Base-by-base conservation (phyloP, 2,329 filamentous ascomycete species). In the Davidsoniella australis region DNA sequence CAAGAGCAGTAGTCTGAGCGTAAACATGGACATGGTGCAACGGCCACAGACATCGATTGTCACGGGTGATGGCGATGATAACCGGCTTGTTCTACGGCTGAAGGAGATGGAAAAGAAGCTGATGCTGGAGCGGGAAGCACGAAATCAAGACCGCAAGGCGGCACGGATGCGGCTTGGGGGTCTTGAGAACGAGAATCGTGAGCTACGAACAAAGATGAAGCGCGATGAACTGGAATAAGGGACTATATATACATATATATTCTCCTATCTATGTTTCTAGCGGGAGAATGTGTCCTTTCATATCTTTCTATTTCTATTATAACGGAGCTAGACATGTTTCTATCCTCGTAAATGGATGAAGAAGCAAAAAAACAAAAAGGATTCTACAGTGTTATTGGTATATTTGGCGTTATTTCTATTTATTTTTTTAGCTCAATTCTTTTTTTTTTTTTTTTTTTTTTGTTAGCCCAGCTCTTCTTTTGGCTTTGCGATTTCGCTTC, bases 41-140 rank as follows among this genome's bases (percentile, higher is more conserved):
- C 43, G 51, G 45, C 51, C 51, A 8, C 48, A 53, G 9, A 53
- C 49, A 17, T 53, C 55, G 37, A 54, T 44, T 24, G 57, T 46
- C 50, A 53, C 20, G 55, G 55, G 44, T 4, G 44, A 39, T 2
- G 54, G 56, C 37, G 66, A 67, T 38, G 82, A 89, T 57, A 80
- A 84, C 55, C 77, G 82, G 56, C 94, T 86, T 85, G 78, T 93
- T 55, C 76, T 94, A 55, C 70, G 91, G 5, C 70, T 96, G 33
- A 78, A 85, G 51, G 88, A 96, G 60, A 68, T 96, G 56, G 91
- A 98, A 68, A 75, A 81, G 56, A 78, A 93, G 57, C 70, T 98
- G 16, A 94, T 94, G 63, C 80, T 84, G 42, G 91, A 98, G 66
- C 70, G 91, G 12, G 91, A 96, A 63, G 87, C 80, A 1, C 70